Percentiles rank a stretch among this genome's conserved stretches.
These are phyloP conservation scores for Moricandia moricandioides DNA, from an alignment of 345 rosid species.

Conservation along the genomic window DNA sequence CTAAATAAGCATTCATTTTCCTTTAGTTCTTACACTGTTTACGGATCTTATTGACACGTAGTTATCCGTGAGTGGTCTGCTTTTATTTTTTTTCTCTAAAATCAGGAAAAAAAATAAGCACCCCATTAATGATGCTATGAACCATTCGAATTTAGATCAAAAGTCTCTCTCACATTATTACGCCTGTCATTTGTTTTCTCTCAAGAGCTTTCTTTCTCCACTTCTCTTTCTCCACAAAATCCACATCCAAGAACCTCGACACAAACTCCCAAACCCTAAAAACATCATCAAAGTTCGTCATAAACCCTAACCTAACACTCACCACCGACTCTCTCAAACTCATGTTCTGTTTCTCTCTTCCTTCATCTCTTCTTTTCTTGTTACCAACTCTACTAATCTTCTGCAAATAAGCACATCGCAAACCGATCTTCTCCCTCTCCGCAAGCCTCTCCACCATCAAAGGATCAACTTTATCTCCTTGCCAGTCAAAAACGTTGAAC, in stretches of 20 bases:
- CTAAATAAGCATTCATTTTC: too few relatives aligned
- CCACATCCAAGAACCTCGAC: constrained; percentile 82
- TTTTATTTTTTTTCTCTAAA: too few relatives aligned
- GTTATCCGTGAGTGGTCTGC: too few relatives aligned
- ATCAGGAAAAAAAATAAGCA: too few relatives aligned
- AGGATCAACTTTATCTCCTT: constrained; percentile 70
- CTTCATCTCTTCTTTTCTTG: constrained; percentile 21
- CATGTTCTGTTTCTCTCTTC: neutral
- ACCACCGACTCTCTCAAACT: constrained; percentile 46
- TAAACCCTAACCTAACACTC: constrained; percentile 57
- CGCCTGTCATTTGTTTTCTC: neutral
- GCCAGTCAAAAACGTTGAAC: constrained; percentile 89
- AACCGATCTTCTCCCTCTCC: constrained; percentile 56
- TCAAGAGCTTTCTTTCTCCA: constrained; percentile 82
- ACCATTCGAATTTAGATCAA: neutral
- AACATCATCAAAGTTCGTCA: constrained; percentile 77
- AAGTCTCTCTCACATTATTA: neutral
- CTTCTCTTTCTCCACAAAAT: constrained; percentile 87
- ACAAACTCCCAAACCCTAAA: constrained; percentile 77
- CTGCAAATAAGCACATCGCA: constrained; percentile 50
- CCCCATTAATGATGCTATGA: too few relatives aligned
- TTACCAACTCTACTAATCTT: constrained; percentile 42
- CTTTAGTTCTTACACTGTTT: too few relatives aligned
- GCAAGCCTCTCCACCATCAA: constrained; percentile 71
- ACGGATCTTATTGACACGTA: too few relatives aligned